Conservation (phyloP, 2,329 filamentous ascomycete species). For the Thielaviopsis punctulata region DNA sequence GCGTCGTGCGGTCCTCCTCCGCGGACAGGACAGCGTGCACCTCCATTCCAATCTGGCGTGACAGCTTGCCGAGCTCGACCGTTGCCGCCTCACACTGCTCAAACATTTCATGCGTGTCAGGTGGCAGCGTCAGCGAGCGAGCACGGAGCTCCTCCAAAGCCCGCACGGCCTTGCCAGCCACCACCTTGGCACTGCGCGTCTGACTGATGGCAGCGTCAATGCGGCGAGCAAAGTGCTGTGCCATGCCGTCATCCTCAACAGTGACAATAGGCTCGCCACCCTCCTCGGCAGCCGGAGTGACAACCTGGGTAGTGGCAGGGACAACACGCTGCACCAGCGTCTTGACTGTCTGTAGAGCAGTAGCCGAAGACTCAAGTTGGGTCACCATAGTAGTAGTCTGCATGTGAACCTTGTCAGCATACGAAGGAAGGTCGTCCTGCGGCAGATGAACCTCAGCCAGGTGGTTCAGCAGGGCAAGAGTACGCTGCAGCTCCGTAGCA, state of each 20-base stretch:
- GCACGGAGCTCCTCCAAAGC: slow-evolving; percentile 62
- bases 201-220: slow-evolving; percentile 56
- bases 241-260: slow-evolving; percentile 43
- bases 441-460: slow-evolving; percentile 66
- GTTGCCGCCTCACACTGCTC: slow-evolving; percentile 50
- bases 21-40: slow-evolving; percentile 46
- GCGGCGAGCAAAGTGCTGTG: slow-evolving; percentile 50
- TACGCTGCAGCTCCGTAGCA: slow-evolving; percentile 63
- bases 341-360: slow-evolving; percentile 45
- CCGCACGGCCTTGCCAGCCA: slow-evolving; percentile 60
- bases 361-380: slow-evolving; percentile 62
- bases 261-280: slow-evolving; percentile 1
- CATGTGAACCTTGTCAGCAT: slow-evolving; percentile 68
- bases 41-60: slow-evolving; percentile 48
- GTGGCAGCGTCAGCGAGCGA: slow-evolving; percentile 55
- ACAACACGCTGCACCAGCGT: slow-evolving; percentile 47
- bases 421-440: slow-evolving; percentile 44
- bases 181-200: slow-evolving; percentile 68
- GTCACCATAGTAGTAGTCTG: slow-evolving; percentile 59
- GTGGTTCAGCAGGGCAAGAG: slow-evolving; percentile 74
- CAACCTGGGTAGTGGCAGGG: slow-evolving; percentile 15
- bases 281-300: slow-evolving; percentile 4
- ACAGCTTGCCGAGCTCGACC: slow-evolving; percentile 46
- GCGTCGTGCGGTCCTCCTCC: slow-evolving; percentile 54
- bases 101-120: slow-evolving; percentile 51